Evolutionary conservation across 2,329 filamentous ascomycete species (phyloP), one percentile per base, ranked within the genome.

Genomic region (Chalaropsis ovoidea): DNA sequence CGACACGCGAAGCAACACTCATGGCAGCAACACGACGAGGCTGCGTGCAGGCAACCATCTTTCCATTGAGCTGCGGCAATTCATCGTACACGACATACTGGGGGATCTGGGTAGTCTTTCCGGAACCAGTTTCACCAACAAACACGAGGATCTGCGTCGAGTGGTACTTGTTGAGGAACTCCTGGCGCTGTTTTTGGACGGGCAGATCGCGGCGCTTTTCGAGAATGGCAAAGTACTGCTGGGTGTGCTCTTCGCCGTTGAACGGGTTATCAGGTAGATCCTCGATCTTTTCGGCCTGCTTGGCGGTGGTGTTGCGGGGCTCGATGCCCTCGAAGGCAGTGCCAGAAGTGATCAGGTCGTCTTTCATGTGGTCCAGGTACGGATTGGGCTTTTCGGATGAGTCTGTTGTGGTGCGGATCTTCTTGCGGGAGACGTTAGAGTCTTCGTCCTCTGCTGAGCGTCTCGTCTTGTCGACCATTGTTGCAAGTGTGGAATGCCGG

Each of bases 81-180:
- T 99, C 94, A 77, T 99, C 94, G 80, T 88, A 97, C 49, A 99
- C 85, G 70, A 99, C 93, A 75, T 96, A 99, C 76, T 99, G 94
- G 1, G 94, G 94, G 68, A 99, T 97, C 80, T 99, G 94, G 0
- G 94, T 99, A 3, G 94, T 99, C 80, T 99, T 99, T 79, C 94
- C 94, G 70, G 94, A 99, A 84, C 95, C 94, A 8, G 94, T 99
- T 81, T 99, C 94, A 79, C 94, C 94, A 69, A 99, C 94, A 73
- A 99, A 96, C 72, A 99, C 94, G 68, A 99, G 85, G 70, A 99
- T 96, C 77, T 99, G 94, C 27, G 87, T 90, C 72, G 88, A 85
- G 72, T 99, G 95, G 77, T 95, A 99, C 72, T 95, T 84, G 73
- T 92, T 80, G 68, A 99, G 82, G 74, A 99, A 99, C 74, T 99